These are phyloP conservation scores for Cenchrus purpureus DNA, from an alignment of 176 grass and related monocot species.

Conservation along the genomic window DNA sequence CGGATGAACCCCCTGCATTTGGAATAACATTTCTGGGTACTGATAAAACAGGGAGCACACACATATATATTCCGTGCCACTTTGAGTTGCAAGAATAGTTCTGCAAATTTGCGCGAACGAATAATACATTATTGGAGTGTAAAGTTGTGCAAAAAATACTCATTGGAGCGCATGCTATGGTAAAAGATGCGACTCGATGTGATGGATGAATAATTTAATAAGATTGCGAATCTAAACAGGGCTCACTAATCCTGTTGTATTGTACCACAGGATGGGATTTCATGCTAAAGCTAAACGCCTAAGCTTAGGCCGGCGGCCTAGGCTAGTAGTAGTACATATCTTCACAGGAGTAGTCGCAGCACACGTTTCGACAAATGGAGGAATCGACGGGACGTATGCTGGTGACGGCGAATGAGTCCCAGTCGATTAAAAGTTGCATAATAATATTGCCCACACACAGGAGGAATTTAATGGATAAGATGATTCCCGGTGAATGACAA, in stretches of 20 bases:
- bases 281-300: not conserved
- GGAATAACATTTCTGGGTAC: not conserved
- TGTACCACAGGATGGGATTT: not conserved
- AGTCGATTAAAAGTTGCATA: conserved; percentile 1
- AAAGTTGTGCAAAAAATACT: no score
- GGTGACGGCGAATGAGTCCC: not conserved
- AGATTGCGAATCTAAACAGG: not conserved
- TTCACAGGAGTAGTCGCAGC: not conserved
- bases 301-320: not conserved
- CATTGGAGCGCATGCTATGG: no score
- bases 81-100: not conserved
- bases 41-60: not conserved
- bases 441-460: not conserved
- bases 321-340: no score
- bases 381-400: conserved; percentile 3
- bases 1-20: not conserved
- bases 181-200: no score
- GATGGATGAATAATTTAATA: no score
- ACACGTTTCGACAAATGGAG: not conserved
- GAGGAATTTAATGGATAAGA: not conserved
- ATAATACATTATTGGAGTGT: no score
- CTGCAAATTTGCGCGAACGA: no score
- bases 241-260: not conserved
- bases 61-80: not conserved
- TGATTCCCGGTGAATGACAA: not conserved